A percentile compares a stretch with the other conserved stretches of the same genome.
phyloP scores from a whole-genome alignment of 257 asterid species.

The Salvia miltiorrhiza region DNA sequence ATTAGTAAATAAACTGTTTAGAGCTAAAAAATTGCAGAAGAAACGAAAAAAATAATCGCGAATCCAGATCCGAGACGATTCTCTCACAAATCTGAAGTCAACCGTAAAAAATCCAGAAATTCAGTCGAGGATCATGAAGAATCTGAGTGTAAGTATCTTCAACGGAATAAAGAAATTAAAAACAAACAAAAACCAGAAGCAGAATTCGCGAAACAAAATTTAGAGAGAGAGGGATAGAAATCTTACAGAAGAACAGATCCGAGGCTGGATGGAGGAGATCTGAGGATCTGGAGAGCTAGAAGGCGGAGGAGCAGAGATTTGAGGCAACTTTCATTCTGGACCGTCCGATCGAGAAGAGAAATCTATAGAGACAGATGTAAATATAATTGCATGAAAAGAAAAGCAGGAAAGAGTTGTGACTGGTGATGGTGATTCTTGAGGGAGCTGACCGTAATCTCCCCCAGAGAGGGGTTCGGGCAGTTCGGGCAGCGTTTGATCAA shows the following conservation, averaged over 20 bases:
- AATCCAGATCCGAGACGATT: slow-evolving; percentile 16
- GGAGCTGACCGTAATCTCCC: slow-evolving; percentile 44
- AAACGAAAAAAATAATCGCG: not conserved
- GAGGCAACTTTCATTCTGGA: slow-evolving; percentile 35
- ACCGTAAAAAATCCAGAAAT: not conserved
- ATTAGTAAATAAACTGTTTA: not conserved
- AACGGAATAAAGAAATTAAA: not conserved
- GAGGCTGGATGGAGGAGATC: slow-evolving; percentile 35
- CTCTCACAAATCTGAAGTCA: slow-evolving; percentile 13
- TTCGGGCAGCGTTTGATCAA: slow-evolving; percentile 38
- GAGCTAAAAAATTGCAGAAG: not conserved
- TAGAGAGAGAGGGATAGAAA: not conserved
- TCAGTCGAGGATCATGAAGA: not conserved
- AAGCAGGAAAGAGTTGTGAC: slow-evolving; percentile 20
- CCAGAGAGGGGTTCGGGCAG: slow-evolving; percentile 39
- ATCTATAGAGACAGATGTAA: slow-evolving; percentile 29
- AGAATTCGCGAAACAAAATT: not conserved
- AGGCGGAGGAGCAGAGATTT: slow-evolving; percentile 28
- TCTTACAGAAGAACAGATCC: slow-evolving; percentile 44
- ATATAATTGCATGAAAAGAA: slow-evolving; percentile 19
- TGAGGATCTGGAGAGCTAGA: slow-evolving; percentile 27
- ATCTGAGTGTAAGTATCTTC: not conserved
- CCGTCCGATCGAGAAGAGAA: slow-evolving; percentile 55
- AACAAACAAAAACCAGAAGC: not conserved
- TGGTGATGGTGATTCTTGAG: slow-evolving; percentile 29